Evolutionary conservation across 208 protist genomes (phyloP).

Genomic region (Novymonas esmeraldas): DNA sequence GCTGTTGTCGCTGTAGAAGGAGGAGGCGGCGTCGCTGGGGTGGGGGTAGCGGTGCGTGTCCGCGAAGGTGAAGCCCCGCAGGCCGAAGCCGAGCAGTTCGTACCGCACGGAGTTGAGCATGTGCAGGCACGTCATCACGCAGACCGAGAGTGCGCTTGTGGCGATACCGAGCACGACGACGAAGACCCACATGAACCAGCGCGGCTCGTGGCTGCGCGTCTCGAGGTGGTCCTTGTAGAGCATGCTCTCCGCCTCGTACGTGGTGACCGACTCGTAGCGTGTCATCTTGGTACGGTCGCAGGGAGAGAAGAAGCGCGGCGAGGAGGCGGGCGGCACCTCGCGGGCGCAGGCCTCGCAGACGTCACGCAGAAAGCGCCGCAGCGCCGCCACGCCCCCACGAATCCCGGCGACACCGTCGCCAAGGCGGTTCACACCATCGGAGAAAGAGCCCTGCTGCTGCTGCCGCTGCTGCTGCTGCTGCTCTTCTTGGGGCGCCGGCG

Average conservation of each 20-base stretch:
- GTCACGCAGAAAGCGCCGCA: constrained; percentile 2
- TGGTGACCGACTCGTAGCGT: constrained; percentile 62
- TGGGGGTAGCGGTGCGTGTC: constrained; percentile 26
- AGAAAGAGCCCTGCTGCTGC: too few species aligned
- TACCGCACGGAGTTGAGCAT: constrained; percentile 49
- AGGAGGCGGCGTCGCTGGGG: background rate
- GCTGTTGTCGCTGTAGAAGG: too few species aligned
- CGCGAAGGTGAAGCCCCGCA: constrained; percentile 39
- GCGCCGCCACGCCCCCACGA: background rate
- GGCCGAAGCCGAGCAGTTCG: constrained; percentile 51
- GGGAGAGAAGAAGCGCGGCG: constrained; percentile 31
- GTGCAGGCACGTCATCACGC: constrained; percentile 40
- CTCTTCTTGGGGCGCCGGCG: background rate
- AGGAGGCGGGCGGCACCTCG: constrained; percentile 25
- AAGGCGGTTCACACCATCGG: background rate
- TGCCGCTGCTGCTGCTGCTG: too few species aligned
- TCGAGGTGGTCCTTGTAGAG: constrained; percentile 68
- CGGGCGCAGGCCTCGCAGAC: constrained; percentile 12
- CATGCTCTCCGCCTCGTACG: constrained; percentile 51
- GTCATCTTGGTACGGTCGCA: constrained; percentile 45
- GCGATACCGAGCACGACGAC: constrained; percentile 45
- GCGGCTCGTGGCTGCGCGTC: constrained; percentile 52
- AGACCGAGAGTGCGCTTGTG: constrained; percentile 41
- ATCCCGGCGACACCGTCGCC: background rate
- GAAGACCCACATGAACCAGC: constrained; percentile 74